Evolutionary conservation across 1,139 yeast species (phyloP).

Genomic region (Meyerozyma smithsonii): DNA sequence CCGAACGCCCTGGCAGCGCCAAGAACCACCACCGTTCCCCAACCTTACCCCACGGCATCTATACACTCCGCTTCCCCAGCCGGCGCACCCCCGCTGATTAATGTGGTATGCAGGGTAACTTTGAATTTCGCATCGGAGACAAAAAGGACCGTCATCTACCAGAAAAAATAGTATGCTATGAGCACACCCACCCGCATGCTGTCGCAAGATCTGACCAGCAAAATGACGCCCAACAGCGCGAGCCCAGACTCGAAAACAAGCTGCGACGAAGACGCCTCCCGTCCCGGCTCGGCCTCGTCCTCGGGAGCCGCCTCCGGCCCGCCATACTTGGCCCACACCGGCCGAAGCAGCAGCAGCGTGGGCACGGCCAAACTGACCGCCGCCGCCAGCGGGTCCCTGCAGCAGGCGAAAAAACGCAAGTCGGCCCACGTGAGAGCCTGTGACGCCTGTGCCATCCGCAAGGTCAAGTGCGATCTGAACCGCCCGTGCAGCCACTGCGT

Average conservation of each 20-base stretch:
- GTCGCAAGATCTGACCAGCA: background rate
- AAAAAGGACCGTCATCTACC: background rate
- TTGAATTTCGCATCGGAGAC: background rate
- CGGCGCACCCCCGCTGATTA: slow-evolving; percentile 2
- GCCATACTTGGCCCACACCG: background rate
- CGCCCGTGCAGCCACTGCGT: slow-evolving; percentile 40
- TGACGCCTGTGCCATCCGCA: slow-evolving; percentile 43
- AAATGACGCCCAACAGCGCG: background rate
- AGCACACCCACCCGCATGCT: slow-evolving; percentile 1
- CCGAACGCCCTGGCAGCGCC: too few species aligned
- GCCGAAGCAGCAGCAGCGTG: background rate
- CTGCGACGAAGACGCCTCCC: background rate
- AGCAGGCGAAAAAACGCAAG: background rate
- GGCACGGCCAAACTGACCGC: background rate
- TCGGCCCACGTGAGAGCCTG: slow-evolving; percentile 22
- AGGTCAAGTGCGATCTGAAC: slow-evolving; percentile 35
- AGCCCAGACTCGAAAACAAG: slow-evolving; percentile 1
- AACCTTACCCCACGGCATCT: background rate
- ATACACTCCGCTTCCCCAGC: background rate
- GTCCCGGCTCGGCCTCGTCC: background rate
- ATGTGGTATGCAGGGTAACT: slow-evolving; percentile 1
- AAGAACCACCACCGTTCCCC: background rate
- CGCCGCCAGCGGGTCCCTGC: background rate
- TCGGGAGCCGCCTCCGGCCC: background rate
- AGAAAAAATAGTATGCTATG: background rate